Conservation (phyloP, 2,329 filamentous ascomycete genomes). For the Decorospora gaudefroyi region DNA sequence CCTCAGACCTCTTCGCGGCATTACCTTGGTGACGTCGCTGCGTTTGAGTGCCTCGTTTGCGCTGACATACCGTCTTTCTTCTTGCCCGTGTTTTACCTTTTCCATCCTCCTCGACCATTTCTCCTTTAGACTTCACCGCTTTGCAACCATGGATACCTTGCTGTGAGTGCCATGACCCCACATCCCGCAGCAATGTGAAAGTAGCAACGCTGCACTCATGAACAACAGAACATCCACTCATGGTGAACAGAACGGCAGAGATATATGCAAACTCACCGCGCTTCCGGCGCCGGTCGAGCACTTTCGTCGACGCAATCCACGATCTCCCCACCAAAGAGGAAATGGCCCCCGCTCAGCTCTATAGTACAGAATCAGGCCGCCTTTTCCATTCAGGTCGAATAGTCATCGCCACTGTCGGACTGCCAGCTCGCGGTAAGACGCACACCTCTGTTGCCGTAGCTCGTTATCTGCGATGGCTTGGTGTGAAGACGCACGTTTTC, state of each 20-base stretch:
- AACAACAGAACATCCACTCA: slow-evolving; percentile 22
- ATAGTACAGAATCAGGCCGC: slow-evolving; percentile 95
- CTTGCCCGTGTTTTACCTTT: slow-evolving; percentile 10
- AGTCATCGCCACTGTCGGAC: slow-evolving; percentile 93
- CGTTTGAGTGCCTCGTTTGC: slow-evolving; percentile 16
- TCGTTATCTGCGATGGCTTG: slow-evolving; percentile 93
- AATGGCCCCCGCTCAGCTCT: slow-evolving; percentile 92
- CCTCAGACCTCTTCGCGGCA: slow-evolving; percentile 20
- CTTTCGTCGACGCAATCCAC: slow-evolving; percentile 96
- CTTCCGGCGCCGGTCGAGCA: slow-evolving; percentile 90
- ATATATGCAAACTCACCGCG: slow-evolving; percentile 88
- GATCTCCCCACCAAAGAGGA: slow-evolving; percentile 82
- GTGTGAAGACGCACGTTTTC: slow-evolving; percentile 97
- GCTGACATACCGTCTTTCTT: slow-evolving; percentile 17
- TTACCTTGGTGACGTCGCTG: slow-evolving; percentile 10
- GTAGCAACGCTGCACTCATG: slow-evolving; percentile 4
- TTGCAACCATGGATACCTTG: slow-evolving; percentile 61
- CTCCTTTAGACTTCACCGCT: slow-evolving; percentile 12
- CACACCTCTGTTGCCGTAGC: slow-evolving; percentile 96
- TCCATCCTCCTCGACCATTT: slow-evolving; percentile 9
- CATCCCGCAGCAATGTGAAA: slow-evolving; percentile 20
- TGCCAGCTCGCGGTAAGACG: slow-evolving; percentile 95
- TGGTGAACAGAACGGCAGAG: slow-evolving; percentile 72
- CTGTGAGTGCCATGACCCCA: slow-evolving; percentile 56
- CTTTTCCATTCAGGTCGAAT: slow-evolving; percentile 97